phyloP scores from a whole-genome alignment of 306 rosid genomes.

The Glycyrrhiza uralensis region DNA sequence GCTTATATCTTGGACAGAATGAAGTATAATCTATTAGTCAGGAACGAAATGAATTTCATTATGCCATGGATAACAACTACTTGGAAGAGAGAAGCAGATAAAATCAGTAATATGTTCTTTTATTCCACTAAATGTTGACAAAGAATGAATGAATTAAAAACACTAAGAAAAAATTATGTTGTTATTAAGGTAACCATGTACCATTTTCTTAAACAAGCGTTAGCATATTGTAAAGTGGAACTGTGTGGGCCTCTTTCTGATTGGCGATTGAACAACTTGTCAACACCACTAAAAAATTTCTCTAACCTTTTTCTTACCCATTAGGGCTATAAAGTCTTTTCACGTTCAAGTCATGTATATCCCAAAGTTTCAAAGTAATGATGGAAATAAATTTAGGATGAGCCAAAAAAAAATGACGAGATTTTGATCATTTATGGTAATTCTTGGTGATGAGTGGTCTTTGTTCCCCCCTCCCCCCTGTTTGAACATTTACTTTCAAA shows the following conservation, averaged over 20 bases:
- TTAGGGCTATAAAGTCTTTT: constrained; percentile 26
- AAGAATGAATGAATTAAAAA: constrained; percentile 16
- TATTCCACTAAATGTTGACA: background rate
- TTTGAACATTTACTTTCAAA: constrained; percentile 1
- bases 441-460: background rate
- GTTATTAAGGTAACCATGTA: constrained; percentile 15
- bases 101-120: background rate
- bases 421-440: background rate
- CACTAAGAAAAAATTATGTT: background rate
- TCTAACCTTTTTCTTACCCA: constrained; percentile 18
- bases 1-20: too few species aligned
- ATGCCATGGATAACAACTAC: background rate
- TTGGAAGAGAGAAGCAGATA: background rate
- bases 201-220: constrained; percentile 14
- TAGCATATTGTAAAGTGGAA: constrained; percentile 16
- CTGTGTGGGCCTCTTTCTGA: constrained; percentile 24
- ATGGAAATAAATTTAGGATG: background rate
- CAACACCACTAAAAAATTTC: constrained; percentile 32
- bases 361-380: constrained; percentile 2
- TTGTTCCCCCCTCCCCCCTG: background rate
- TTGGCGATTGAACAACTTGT: constrained; percentile 31
- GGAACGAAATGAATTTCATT: background rate
- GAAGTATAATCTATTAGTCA: background rate
- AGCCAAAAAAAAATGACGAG: background rate
- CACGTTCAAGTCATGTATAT: constrained; percentile 20